These are phyloP conservation scores for Pyricularia grisea DNA, from an alignment of 2,329 filamentous ascomycete genomes.

Conservation along the genomic window DNA sequence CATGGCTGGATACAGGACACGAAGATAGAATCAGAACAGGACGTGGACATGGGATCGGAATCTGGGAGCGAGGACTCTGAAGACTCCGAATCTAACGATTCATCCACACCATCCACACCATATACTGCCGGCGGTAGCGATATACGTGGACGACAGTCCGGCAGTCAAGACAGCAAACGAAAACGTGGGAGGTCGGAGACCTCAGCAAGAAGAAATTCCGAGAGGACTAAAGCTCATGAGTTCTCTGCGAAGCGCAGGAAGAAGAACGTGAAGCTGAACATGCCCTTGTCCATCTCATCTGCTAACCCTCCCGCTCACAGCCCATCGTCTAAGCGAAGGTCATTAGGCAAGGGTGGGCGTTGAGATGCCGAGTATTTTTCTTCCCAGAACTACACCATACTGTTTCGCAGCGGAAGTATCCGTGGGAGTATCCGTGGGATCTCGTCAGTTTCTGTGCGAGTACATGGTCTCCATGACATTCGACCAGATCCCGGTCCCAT, in stretches of 20 bases:
- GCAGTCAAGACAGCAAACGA: not conserved
- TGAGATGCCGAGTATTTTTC: not conserved
- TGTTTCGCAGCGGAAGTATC: not conserved
- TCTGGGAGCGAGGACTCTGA: slow-evolving; percentile 26
- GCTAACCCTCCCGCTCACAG: not conserved
- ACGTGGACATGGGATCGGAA: slow-evolving; percentile 14
- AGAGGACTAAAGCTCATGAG: slow-evolving; percentile 36
- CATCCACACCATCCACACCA: slow-evolving; percentile 14
- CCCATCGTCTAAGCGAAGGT: not conserved
- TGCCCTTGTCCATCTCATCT: slow-evolving; percentile 50
- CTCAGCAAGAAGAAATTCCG: slow-evolving; percentile 33
- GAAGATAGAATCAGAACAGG: not conserved
- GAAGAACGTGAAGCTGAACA: slow-evolving; percentile 58
- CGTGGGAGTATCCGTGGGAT: not conserved
- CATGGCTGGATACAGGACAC: not conserved
- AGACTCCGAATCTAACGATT: slow-evolving; percentile 21
- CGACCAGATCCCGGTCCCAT: not conserved
- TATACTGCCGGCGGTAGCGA: not conserved
- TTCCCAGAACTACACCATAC: not conserved
- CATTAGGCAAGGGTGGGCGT: not conserved
- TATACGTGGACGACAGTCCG: not conserved
- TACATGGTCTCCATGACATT: not conserved
- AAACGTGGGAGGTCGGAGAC: slow-evolving; percentile 11
- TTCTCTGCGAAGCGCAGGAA: slow-evolving; percentile 51
- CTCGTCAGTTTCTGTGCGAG: not conserved